Conservation (phyloP, 83 land plant species). For the Picea engelmannii region DNA sequence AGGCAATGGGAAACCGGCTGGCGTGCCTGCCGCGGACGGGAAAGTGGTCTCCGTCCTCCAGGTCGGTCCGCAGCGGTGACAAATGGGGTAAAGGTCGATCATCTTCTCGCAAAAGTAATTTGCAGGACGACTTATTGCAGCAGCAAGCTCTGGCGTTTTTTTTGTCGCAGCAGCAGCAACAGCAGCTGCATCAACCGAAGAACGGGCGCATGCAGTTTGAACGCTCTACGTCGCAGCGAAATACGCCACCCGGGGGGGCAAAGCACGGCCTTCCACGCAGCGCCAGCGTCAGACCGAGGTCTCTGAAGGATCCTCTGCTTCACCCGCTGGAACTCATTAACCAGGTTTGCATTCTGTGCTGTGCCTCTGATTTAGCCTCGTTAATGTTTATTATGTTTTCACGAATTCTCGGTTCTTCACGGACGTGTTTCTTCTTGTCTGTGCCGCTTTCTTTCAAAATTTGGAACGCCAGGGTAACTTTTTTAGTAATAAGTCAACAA, state of each 20-base stretch:
- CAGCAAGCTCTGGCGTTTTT: too few relatives aligned
- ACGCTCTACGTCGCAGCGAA: conserved; percentile 48
- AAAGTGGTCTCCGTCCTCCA: neutral
- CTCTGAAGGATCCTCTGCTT: conserved; percentile 49
- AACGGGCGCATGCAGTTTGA: too few relatives aligned
- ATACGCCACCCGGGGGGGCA: conserved; percentile 12
- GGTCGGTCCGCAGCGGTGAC: conserved; percentile 2
- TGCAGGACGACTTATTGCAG: conserved; percentile 25
- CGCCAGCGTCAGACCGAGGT: conserved; percentile 46
- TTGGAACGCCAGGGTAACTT: too few relatives aligned
- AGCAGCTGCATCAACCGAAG: too few relatives aligned
- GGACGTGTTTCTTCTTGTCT: too few relatives aligned
- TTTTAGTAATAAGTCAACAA: too few relatives aligned
- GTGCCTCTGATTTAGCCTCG: neutral
- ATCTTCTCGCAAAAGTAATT: conserved; percentile 23
- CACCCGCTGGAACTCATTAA: conserved; percentile 53
- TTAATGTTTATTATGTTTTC: neutral
- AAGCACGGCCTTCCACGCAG: conserved; percentile 56
- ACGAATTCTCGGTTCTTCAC: too few relatives aligned
- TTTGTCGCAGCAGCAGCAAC: too few relatives aligned
- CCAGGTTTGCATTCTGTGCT: conserved; percentile 25
- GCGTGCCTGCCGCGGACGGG: conserved; percentile 15
- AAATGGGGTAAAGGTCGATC: conserved; percentile 27
- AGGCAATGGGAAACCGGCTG: conserved; percentile 19
- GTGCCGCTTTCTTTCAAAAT: too few relatives aligned